Percentiles rank a stretch among this genome's conserved stretches.
Evolutionary conservation across 192 early-diverging fungal species (phyloP).

Genomic region (Linnemannia zychae): DNA sequence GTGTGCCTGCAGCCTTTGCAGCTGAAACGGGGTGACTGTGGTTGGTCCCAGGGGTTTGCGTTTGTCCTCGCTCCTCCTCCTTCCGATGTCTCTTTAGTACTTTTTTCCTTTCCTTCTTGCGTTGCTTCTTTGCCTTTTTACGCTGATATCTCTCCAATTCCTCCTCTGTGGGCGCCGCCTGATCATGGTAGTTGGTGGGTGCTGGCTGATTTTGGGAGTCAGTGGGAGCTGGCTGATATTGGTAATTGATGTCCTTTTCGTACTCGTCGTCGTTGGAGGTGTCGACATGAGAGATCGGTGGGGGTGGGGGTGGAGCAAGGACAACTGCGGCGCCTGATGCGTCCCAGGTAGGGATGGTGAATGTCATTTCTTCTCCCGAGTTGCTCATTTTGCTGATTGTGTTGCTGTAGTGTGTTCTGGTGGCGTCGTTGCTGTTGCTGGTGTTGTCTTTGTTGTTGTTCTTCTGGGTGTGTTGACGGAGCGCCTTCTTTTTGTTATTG

Average conservation of each 20-base stretch:
- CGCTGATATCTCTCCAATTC: background rate
- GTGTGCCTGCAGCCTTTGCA: background rate
- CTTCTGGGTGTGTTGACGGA: background rate
- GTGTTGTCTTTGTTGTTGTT: background rate
- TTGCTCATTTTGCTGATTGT: background rate
- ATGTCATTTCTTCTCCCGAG: background rate
- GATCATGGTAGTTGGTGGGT: too few species aligned
- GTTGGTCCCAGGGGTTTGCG: background rate
- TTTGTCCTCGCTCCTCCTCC: background rate
- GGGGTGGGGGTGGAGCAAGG: background rate
- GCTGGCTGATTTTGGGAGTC: slow-evolving; percentile 20
- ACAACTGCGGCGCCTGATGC: background rate
- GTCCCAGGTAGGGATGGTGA: background rate
- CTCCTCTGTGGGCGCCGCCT: background rate
- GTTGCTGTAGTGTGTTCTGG: background rate
- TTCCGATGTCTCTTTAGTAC: background rate
- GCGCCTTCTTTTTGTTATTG: background rate
- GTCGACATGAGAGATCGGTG: slow-evolving; percentile 19
- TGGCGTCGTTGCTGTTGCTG: slow-evolving; percentile 16
- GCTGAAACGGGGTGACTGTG: background rate
- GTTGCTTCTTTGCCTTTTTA: background rate
- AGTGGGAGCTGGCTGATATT: slow-evolving; percentile 15
- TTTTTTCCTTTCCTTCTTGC: background rate
- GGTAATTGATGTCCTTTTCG: slow-evolving; percentile 30
- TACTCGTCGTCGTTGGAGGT: slow-evolving; percentile 26